These are phyloP conservation scores for Arachis stenosperma DNA, from an alignment of 306 rosid genomes.

Conservation along the genomic window DNA sequence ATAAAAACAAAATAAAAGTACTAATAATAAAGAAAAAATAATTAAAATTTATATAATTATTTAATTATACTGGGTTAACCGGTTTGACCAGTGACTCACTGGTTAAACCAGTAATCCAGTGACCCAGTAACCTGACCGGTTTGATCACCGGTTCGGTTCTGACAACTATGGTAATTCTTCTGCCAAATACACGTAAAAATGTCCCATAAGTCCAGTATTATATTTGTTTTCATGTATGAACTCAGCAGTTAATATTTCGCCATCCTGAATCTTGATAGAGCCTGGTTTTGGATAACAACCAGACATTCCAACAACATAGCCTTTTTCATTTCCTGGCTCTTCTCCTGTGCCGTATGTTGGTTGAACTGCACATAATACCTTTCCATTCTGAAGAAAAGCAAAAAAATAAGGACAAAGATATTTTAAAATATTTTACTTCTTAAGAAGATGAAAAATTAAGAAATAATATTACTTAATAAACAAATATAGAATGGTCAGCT, in stretches of 20 bases:
- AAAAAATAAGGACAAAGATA: not conserved
- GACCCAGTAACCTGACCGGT: too few relatives aligned
- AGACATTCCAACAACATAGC: not conserved
- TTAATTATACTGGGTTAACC: too few relatives aligned
- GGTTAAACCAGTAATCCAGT: too few relatives aligned
- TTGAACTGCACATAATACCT: not conserved
- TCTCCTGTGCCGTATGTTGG: slow-evolving; percentile 11
- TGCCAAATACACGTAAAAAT: not conserved
- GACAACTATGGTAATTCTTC: not conserved
- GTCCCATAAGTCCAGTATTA: not conserved
- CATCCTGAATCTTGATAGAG: not conserved
- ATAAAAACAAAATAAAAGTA: too few relatives aligned
- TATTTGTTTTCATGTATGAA: not conserved
- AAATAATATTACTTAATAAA: too few relatives aligned
- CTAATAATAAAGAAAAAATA: too few relatives aligned
- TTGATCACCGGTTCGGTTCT: too few relatives aligned
- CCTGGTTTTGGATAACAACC: not conserved
- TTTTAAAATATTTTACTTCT: not conserved
- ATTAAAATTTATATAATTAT: too few relatives aligned
- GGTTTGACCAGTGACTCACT: too few relatives aligned
- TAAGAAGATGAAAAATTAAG: too few relatives aligned
- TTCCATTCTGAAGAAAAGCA: not conserved
- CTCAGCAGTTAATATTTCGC: not conserved
- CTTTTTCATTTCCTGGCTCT: not conserved
- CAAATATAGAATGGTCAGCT: too few relatives aligned